A percentile compares a stretch with the other conserved stretches of the same genome.
Evolutionary conservation across 106 monocot genomes (phyloP).

Genomic region (Acanthochlamys bracteata): DNA sequence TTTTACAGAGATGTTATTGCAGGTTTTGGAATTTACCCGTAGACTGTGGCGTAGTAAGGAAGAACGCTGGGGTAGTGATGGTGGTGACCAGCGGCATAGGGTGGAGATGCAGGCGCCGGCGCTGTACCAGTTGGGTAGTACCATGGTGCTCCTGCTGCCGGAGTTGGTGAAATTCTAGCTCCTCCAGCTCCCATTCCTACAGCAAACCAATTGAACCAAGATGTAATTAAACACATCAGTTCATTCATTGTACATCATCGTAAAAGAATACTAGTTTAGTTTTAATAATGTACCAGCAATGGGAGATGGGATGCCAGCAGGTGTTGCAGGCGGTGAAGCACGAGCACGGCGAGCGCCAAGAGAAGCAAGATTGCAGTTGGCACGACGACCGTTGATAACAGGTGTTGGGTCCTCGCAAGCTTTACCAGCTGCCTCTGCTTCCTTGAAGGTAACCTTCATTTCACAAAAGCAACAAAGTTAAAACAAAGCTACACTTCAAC

Average conservation of each 20-base stretch:
- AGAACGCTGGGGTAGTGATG: constrained; percentile 26
- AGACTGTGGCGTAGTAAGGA: constrained; percentile 40
- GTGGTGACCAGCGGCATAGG: constrained; percentile 19
- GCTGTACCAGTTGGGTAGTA: constrained; percentile 34
- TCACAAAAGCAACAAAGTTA: background rate
- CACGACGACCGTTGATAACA: constrained; percentile 56
- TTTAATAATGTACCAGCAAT: background rate
- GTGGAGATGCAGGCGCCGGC: constrained; percentile 1
- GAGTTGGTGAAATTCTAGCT: constrained; percentile 20
- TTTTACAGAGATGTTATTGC: too few relatives aligned
- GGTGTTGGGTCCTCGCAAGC: constrained; percentile 68
- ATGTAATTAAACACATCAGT: background rate
- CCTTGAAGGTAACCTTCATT: constrained; percentile 79
- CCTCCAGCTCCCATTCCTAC: constrained; percentile 7
- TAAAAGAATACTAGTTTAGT: too few relatives aligned
- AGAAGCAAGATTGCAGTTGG: constrained; percentile 65
- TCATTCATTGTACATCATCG: too few relatives aligned
- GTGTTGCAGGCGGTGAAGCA: constrained; percentile 15
- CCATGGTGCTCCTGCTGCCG: constrained; percentile 29
- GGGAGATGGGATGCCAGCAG: constrained; percentile 18
- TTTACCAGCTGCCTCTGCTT: constrained; percentile 59
- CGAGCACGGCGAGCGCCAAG: constrained; percentile 37
- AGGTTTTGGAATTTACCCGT: constrained; percentile 34
- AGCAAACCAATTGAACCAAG: background rate
- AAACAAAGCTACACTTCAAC: background rate